Conservation (phyloP, 2,329 filamentous ascomycete species). For the Fusarium luffae region DNA sequence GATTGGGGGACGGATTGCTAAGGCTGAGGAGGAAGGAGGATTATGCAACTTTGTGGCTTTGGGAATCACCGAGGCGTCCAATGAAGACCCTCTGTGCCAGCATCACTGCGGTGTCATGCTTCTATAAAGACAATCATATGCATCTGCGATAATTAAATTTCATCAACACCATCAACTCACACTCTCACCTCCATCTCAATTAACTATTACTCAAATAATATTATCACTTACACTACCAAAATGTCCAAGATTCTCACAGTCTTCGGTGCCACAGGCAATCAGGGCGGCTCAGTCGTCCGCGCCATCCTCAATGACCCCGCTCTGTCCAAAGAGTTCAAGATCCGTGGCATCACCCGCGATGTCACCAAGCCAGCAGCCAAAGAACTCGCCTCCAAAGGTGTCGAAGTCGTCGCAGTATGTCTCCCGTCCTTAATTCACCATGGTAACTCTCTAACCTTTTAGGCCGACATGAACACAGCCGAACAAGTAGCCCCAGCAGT, state of each 20-base stretch:
- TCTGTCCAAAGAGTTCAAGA: constrained; percentile 56
- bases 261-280: constrained; percentile 62
- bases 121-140: constrained; percentile 15
- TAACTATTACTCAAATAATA: not conserved
- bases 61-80: not conserved
- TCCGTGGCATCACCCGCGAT: constrained; percentile 62
- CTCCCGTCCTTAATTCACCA: not conserved
- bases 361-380: constrained; percentile 53
- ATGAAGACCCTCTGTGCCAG: not conserved
- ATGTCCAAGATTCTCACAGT: constrained; percentile 56
- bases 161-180: not conserved
- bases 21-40: constrained; percentile 1
- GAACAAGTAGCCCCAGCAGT: constrained; percentile 53
- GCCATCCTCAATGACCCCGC: constrained; percentile 58
- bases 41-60: constrained; percentile 9
- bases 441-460: too few species aligned
- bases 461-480: constrained; percentile 54
- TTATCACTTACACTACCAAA: not conserved
- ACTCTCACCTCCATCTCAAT: not conserved
- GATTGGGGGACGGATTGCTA: constrained; percentile 23
- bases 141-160: too few species aligned
- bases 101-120: constrained; percentile 9
- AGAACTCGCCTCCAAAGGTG: constrained; percentile 53
- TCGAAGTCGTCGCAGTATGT: constrained; percentile 56
- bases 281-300: constrained; percentile 60